Evolutionary conservation across 2,329 filamentous ascomycete genomes (phyloP), one percentile per base, ranked within the genome.

Genomic region (Nemania sp.): DNA sequence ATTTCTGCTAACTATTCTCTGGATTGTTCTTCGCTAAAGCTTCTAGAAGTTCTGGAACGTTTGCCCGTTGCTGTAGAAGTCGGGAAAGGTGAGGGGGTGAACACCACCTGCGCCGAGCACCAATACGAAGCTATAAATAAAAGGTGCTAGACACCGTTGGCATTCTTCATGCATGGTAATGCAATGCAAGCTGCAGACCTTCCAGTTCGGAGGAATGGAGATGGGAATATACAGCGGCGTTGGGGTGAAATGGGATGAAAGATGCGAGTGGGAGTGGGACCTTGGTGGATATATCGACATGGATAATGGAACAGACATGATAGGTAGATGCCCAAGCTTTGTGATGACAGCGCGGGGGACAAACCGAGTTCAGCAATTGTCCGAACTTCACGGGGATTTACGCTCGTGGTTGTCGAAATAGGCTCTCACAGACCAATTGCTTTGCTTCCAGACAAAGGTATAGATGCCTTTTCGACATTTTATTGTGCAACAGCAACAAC

Each of bases 1-100:
- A 14, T 24, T 48, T 14, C 22, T 56, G 52, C 49, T 56, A 56
- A 56, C 30, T 26, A 49, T 56, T 56, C 49, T 56, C 17, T 14
- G 3, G 17, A 40, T 28, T 49, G 24, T 31, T 41, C 31, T 43
- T 44, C 17, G 28, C 11, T 22, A 44, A 49, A 15, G 46, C 41
- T 49, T 54, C 52, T 30, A 46, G 45, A 49, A 53, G 33, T 12
- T 42, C 44, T 39, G 41, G 49, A 49, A 42, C 39, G 28, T 28
- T 28, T 37, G 34, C 6, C 22, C 34, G 6, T 30, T 14, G 15
- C 45, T 26, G 23, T 15, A 42, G 3, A 31, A 28, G 19, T 14
- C 11, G 47, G n/a, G 20, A 42, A 22, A 6, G 6, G 6, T 28
- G 26, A 31, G n/a, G 4, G 30, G 39, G 31, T 19, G 41, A 24